Evolutionary conservation across 2,329 filamentous ascomycete species (phyloP).

Genomic region (Fusarium avenaceum): DNA sequence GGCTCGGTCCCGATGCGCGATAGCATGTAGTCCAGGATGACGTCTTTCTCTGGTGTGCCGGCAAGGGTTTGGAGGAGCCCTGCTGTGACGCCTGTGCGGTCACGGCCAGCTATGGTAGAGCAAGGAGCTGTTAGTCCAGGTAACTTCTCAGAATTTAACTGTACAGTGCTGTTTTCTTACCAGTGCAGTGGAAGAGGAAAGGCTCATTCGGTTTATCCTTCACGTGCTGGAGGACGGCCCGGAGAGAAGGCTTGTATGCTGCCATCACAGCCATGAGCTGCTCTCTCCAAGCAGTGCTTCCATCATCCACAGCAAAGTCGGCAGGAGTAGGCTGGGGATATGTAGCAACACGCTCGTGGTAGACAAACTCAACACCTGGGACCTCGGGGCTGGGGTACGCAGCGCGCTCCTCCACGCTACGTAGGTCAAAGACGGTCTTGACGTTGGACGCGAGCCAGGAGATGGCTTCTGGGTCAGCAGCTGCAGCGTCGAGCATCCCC

Average conservation of each 20-base stretch:
- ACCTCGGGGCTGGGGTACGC: constrained; percentile 60
- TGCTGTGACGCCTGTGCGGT: constrained; percentile 66
- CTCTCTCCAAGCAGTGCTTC: constrained; percentile 59
- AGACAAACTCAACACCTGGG: constrained; percentile 62
- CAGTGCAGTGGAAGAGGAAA: constrained; percentile 68
- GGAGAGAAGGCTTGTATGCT: constrained; percentile 59
- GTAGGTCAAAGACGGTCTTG: constrained; percentile 65
- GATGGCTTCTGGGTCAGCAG: constrained; percentile 49
- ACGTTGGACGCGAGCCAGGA: constrained; percentile 57
- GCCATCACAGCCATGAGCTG: constrained; percentile 64
- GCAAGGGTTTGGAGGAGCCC: constrained; percentile 66
- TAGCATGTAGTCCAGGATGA: constrained; percentile 66
- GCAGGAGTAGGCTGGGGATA: constrained; percentile 56
- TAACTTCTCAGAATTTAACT: neutral
- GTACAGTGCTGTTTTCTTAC: constrained; percentile 51
- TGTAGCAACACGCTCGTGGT: constrained; percentile 54
- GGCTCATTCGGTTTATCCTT: constrained; percentile 60
- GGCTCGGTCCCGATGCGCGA: constrained; percentile 67
- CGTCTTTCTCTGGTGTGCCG: constrained; percentile 58
- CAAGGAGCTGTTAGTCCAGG: constrained; percentile 8
- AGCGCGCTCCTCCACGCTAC: constrained; percentile 60
- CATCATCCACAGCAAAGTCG: constrained; percentile 61
- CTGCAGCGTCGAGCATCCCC: constrained; percentile 57
- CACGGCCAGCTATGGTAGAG: constrained; percentile 61
- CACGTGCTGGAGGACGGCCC: constrained; percentile 62